Evolutionary conservation across 768 basidiomycete species (phyloP), one percentile per base, ranked within the genome.

Genomic region (Agaricus sinodeliciosus): DNA sequence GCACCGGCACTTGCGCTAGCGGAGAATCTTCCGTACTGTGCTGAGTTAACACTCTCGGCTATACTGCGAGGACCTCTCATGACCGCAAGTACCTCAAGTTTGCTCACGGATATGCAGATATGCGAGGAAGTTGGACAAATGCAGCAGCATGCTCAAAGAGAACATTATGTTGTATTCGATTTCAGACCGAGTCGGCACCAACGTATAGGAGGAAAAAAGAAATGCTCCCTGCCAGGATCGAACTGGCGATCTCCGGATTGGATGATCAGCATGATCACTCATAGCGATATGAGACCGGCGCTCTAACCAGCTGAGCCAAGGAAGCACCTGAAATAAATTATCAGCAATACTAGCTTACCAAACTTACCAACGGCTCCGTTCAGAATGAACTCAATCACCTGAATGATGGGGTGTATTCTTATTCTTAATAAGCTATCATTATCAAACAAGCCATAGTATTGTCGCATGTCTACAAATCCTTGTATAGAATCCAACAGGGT

Each of bases 221-320:
- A 43, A 4, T 53, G 51, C 51, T 53, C 51, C 51, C 51, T 45
- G 40, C 51, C 51, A 53, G 51, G 51, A 18, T 53, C 51, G 51
- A 53, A 53, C 51, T 53, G 51, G 51, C 40, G 51, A 53, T 53
- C 51, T 53, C 51, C 51, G 51, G 51, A 53, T 53, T 53, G 7
- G 16, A 34, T 46, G 44, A 47, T 37, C 45, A 16, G 19, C 34
- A 18, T 3, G 25, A 40, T 47, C 44, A 53, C 51, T 39, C 44
- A 45, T 22, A 50, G 9, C 19, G 16, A 31, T 53, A 53, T 53
- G 51, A 53, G 51, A 53, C 51, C 51, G 51, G 51, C 51, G 51
- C 51, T 51, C 51, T 51, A 40, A 51, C 51, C 51, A 51, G 18
- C 51, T 53, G 51, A 53, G 51, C 51, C 51, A 53, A 45, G 51